A percentile compares a stretch with the other conserved stretches of the same genome.
Conservation (phyloP, 2,329 filamentous ascomycete genomes). For the Pseudopyrenochaeta lycopersici region DNA sequence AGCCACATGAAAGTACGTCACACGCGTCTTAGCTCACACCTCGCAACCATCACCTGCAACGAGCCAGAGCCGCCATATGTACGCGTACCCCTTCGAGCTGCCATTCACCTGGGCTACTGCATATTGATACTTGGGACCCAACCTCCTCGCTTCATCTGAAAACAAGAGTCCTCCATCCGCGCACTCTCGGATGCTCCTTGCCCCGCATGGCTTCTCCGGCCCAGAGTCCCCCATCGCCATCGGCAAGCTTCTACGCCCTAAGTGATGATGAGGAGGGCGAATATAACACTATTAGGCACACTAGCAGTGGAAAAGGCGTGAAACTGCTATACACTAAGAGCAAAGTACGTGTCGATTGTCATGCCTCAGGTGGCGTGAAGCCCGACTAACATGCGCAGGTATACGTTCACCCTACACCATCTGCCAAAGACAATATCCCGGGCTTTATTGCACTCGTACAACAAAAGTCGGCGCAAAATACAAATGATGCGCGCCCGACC, state of each 20-base stretch:
- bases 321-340: slow-evolving; percentile 96
- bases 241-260: slow-evolving; percentile 91
- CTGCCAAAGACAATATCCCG: slow-evolving; percentile 92
- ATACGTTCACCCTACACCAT: slow-evolving; percentile 93
- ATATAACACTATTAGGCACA: slow-evolving; percentile 91
- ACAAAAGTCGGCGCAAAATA: slow-evolving; percentile 68
- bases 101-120: slow-evolving; percentile 1
- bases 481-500: slow-evolving; percentile 45
- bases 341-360: slow-evolving; percentile 69
- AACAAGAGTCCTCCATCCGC: not conserved
- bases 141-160: not conserved
- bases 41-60: slow-evolving; percentile 25
- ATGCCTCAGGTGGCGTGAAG: slow-evolving; percentile 25
- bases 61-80: slow-evolving; percentile 5
- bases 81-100: slow-evolving; percentile 5
- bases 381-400: slow-evolving; percentile 65
- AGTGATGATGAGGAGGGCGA: slow-evolving; percentile 96
- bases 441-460: slow-evolving; percentile 94
- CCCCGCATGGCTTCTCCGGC: slow-evolving; percentile 45
- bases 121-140: not conserved
- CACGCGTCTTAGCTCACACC: slow-evolving; percentile 13
- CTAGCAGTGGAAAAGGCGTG: slow-evolving; percentile 79
- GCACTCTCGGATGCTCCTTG: slow-evolving; percentile 9
- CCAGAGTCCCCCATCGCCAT: slow-evolving; percentile 70
- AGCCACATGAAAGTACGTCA: slow-evolving; percentile 12